Conservation (phyloP, 116 monocot genomes). For the Papilionanthe hybrid region DNA sequence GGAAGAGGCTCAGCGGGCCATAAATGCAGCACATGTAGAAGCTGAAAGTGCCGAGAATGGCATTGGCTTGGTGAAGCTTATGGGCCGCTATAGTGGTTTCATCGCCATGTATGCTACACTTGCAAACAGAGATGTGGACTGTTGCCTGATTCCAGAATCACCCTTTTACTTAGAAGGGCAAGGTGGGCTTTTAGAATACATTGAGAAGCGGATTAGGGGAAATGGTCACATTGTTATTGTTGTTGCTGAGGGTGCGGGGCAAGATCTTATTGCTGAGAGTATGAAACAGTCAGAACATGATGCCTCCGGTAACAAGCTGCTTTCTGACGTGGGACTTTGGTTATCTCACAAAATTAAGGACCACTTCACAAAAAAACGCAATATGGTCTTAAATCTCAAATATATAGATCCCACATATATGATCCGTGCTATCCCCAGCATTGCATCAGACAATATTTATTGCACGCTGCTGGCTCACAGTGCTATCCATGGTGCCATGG, state of each 20-base stretch:
- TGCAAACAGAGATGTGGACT: constrained; percentile 31
- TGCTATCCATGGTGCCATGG: constrained; percentile 40
- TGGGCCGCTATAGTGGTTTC: constrained; percentile 86
- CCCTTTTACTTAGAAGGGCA: constrained; percentile 48
- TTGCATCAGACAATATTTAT: constrained; percentile 27
- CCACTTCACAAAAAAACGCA: constrained; percentile 14
- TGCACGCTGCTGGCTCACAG: constrained; percentile 31
- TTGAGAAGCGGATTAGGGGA: constrained; percentile 42
- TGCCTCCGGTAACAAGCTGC: constrained; percentile 46
- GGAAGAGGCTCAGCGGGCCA: constrained; percentile 88
- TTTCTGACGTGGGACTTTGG: constrained; percentile 42
- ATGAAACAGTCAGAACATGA: constrained; percentile 19
- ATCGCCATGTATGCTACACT: constrained; percentile 26
- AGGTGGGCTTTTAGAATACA: constrained; percentile 40
- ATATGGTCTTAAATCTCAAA: constrained; percentile 20
- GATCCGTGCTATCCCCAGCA: constrained; percentile 39
- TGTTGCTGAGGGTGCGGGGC: constrained; percentile 25
- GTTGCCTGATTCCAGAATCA: constrained; percentile 51
- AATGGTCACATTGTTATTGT: constrained; percentile 41
- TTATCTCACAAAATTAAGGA: constrained; percentile 48
- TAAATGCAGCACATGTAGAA: constrained; percentile 95
- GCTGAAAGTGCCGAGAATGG: constrained; percentile 82
- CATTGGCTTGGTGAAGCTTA: constrained; percentile 83
- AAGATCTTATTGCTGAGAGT: constrained; percentile 39
- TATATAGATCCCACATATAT: constrained; percentile 32